Evolutionary conservation across 495 filamentous ascomycete species (phyloP).

Genomic region (Cercophora scortea): DNA sequence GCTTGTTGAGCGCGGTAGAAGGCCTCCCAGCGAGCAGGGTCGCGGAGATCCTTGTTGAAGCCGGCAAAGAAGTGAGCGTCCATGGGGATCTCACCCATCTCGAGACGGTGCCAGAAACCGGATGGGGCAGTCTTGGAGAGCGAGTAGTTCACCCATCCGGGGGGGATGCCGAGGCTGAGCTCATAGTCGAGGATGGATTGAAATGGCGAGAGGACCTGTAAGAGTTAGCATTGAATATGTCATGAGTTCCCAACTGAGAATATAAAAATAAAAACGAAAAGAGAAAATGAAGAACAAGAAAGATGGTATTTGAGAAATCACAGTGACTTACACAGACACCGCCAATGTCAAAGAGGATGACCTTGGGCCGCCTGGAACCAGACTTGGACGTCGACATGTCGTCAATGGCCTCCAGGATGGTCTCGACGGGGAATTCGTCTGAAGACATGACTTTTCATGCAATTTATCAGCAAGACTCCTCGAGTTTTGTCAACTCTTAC

Average conservation of each 20-base stretch:
- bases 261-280: too few species aligned
- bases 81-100: conserved; percentile 65
- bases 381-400: conserved; percentile 18
- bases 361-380: conserved; percentile 47
- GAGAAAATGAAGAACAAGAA: too few species aligned
- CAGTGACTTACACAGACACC: conserved; percentile 78
- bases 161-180: conserved; percentile 60
- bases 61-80: conserved; percentile 65
- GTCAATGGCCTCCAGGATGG: conserved; percentile 22
- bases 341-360: conserved; percentile 90
- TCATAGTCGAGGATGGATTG: conserved; percentile 91
- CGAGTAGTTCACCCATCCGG: conserved; percentile 84
- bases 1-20: conserved; percentile 33
- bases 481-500: too few species aligned
- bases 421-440: conserved; percentile 16
- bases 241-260: neutral
- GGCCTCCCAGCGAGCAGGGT: conserved; percentile 54
- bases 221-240: conserved; percentile 9
- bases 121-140: conserved; percentile 70
- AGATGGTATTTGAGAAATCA: neutral
- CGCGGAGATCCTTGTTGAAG: conserved; percentile 67
- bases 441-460: conserved; percentile 3
- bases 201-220: conserved; percentile 84
- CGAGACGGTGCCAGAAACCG: conserved; percentile 81
- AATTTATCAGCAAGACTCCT: too few species aligned